Conservation (phyloP, 768 basidiomycete genomes). For the Leccinum arenicola region DNA sequence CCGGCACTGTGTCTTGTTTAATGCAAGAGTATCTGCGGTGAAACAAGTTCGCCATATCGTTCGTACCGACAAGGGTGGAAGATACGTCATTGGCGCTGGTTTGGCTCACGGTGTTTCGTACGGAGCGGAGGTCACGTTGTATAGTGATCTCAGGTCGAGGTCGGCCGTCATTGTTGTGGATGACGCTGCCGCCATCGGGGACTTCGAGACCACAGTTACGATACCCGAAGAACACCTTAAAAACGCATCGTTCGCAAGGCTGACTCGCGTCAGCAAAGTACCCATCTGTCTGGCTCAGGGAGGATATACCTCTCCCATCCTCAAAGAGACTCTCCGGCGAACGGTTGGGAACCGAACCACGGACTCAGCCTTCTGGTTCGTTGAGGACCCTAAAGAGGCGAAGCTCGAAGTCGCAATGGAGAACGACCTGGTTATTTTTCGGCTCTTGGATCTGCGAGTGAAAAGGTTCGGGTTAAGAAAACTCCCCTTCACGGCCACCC, state of each 20-base stretch:
- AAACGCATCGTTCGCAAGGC: too few relatives aligned
- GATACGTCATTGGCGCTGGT: conserved; percentile 24
- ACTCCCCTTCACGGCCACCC: background rate
- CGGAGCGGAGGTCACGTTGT: conserved; percentile 21
- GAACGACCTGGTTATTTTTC: background rate
- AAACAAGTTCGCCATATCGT: conserved; percentile 7
- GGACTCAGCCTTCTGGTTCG: background rate
- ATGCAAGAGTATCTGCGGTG: conserved; percentile 15
- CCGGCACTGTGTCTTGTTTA: conserved; percentile 24
- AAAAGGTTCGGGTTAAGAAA: background rate
- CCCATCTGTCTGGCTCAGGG: background rate
- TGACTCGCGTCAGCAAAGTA: background rate
- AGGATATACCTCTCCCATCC: background rate
- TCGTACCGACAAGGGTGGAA: background rate
- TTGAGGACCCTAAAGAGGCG: background rate
- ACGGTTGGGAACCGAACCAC: background rate
- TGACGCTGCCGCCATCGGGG: too few relatives aligned
- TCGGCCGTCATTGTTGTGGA: background rate
- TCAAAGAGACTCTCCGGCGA: background rate
- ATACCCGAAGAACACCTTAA: too few relatives aligned
- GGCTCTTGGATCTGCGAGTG: background rate
- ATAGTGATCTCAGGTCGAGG: background rate
- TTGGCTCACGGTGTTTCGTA: conserved; percentile 25
- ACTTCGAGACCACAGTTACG: too few relatives aligned
- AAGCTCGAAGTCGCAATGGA: conserved; percentile 5